Evolutionary conservation across 2,329 filamentous ascomycete species (phyloP).

Genomic region (Pseudocercospora ulei): DNA sequence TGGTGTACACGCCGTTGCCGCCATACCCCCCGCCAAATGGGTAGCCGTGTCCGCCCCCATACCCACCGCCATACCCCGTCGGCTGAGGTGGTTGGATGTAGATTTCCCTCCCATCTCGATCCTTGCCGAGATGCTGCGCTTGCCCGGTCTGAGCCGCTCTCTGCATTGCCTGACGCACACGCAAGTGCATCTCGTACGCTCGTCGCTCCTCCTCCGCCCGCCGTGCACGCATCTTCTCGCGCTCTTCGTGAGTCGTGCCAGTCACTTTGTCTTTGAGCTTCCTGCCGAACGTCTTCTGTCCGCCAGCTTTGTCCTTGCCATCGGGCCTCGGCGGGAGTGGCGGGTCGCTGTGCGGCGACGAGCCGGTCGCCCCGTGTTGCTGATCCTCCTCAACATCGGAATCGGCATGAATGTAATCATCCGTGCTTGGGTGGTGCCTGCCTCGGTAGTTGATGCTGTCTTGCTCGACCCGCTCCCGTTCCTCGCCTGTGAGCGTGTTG

Average conservation of each 20-base stretch:
- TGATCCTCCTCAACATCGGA: slow-evolving; percentile 38
- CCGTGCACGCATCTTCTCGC: slow-evolving; percentile 40
- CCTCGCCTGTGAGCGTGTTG: slow-evolving; percentile 40
- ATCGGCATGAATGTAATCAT: slow-evolving; percentile 41
- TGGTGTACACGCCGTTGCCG: slow-evolving; percentile 36
- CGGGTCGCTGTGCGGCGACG: slow-evolving; percentile 15
- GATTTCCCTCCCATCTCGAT: slow-evolving; percentile 47
- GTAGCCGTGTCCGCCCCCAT: slow-evolving; percentile 28
- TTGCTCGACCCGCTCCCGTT: slow-evolving; percentile 43
- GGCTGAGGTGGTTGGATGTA: slow-evolving; percentile 48
- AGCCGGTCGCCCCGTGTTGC: slow-evolving; percentile 20
- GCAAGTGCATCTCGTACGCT: slow-evolving; percentile 46
- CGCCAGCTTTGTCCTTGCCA: slow-evolving; percentile 30
- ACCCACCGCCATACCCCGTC: slow-evolving; percentile 29
- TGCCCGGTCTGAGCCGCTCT: slow-evolving; percentile 47
- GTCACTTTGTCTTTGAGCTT: slow-evolving; percentile 54
- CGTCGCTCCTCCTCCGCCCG: slow-evolving; percentile 45
- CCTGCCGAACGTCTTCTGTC: slow-evolving; percentile 41
- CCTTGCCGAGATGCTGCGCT: slow-evolving; percentile 49
- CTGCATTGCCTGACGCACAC: slow-evolving; percentile 44
- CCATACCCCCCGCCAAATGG: slow-evolving; percentile 38
- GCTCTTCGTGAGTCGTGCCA: slow-evolving; percentile 47
- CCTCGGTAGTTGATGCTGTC: slow-evolving; percentile 31
- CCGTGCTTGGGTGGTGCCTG: slow-evolving; percentile 26
- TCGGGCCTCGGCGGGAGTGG: slow-evolving; percentile 24